Evolutionary conservation across 73 alveolate species (phyloP), one percentile per base, ranked within the genome.

Genomic region (Durusdinium trenchii): DNA sequence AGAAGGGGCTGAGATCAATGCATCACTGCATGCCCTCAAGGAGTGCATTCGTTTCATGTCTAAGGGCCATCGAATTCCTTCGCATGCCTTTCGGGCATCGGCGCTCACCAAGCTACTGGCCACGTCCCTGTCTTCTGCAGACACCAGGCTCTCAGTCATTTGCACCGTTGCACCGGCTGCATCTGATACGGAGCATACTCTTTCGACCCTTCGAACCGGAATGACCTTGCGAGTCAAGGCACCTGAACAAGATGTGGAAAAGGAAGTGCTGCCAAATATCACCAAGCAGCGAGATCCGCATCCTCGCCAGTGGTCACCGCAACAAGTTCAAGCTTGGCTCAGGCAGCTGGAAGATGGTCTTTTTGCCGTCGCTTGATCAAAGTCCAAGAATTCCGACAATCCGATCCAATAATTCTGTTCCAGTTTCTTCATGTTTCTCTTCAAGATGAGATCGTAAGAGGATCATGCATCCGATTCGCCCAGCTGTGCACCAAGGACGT

Each of bases 1-100:
- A 45, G 99, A 94, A 45, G 99, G 99, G 28, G 99, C 99, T 42
- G 99, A 94, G 67, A 94, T 94, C 99, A 94, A 94, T 42, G 99
- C 99, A n/a, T 94, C 99, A 32, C 78, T 94, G 67, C 90, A 94
- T 26, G 99, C 99, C 20, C 93, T 94, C 57, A 94, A 94, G 51
- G 99, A 94, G 94, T 94, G 99, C 54, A 76, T 94, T 28, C 91
- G 99, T n/a, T 94, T 76, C 83, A 94, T 94, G 94, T 94, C 99
- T 3, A 54, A 61, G 52, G 51, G 82, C 61, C 99, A 94, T 67
- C 99, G 99, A 18, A 46, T 94, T 26, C 99, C 99, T 40, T 67
- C 93, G 30, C 99, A 94, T 47, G 99, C 99, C 47, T 94, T 76
- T n/a, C 50, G 99, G 30, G 99, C 94, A 16, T 76, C 94, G 7